Evolutionary conservation across 2,329 filamentous ascomycete genomes (phyloP), one percentile per base, ranked within the genome.

Genomic region (Didymosphaeria variabile): DNA sequence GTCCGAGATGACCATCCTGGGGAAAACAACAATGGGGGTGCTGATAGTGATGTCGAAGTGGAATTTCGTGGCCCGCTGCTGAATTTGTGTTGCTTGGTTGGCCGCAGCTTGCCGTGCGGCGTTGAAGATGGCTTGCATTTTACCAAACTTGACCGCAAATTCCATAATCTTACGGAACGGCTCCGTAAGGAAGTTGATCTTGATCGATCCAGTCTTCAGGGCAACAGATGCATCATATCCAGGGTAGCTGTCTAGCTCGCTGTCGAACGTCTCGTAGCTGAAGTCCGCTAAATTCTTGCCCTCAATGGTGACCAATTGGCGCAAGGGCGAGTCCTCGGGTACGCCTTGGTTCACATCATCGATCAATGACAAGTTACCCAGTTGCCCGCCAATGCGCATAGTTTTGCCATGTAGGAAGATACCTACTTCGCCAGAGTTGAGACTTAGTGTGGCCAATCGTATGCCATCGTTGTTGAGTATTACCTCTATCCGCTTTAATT

Each of bases 41-140:
- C 93, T 97, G 73, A 99, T 87, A 21, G 96, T 85, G 21, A 99
- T 87, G 72, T 99, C 95, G 59, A 97, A 97, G 75, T 96, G 94
- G 82, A 98, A 92, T 65, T 92, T 93, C 72, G 90, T 92, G 0
- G 92, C 91, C 72, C 89, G 94, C 72, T 98, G 91, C 73, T 98
- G 95, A 6, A 99, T 87, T 73, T 97, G 94, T 60, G 88, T 97
- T 10, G 95, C 96, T 77, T 97, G 94, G 63, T 92, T 94, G 42
- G 95, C 92, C 2, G 96, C 95, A 42, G 94, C 96, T 79, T 97
- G 93, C 36, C 96, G 88, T 13, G 96, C 95, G 45, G 95, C 94
- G 74, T 99, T 99, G 83, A 97, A 99, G 56, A 99, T 91, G 23
- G 95, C 94, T 79, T 99, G 95, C 95, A 99, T 99, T 80, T 97